Evolutionary conservation across 345 rosid species (phyloP).

Genomic region (Corchorus olitorius): DNA sequence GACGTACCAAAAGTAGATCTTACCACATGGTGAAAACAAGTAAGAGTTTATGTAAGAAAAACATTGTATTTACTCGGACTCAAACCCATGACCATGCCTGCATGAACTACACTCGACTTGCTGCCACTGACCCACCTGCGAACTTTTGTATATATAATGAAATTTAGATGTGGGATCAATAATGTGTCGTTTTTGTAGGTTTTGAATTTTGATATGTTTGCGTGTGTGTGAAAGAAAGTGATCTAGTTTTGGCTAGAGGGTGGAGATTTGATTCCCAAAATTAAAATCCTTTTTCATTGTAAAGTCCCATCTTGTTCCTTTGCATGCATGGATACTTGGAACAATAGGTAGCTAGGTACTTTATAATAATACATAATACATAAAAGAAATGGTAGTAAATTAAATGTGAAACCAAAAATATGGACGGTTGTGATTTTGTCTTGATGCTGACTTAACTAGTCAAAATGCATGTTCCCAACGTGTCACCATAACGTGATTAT

Average conservation of each 20-base stretch:
- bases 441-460: constrained; percentile 1
- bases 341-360: background rate
- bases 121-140: too few relatives aligned
- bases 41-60: too few relatives aligned
- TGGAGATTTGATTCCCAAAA: constrained; percentile 12
- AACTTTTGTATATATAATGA: too few relatives aligned
- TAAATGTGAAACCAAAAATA: background rate
- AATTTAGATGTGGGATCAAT: too few relatives aligned
- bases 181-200: too few relatives aligned
- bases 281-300: background rate
- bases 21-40: too few relatives aligned
- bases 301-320: constrained; percentile 10
- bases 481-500: constrained; percentile 26
- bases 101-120: too few relatives aligned
- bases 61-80: too few relatives aligned
- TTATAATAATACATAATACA: background rate
- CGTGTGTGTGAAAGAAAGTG: background rate
- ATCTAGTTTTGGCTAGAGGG: background rate
- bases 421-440: constrained; percentile 29
- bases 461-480: constrained; percentile 37
- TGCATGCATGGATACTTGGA: constrained; percentile 13
- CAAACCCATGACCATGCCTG: too few relatives aligned
- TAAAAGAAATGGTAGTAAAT: background rate
- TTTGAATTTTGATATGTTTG: background rate
- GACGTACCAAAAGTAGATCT: too few relatives aligned